Percentiles rank a stretch among this genome's conserved stretches.
Evolutionary conservation across 2,329 filamentous ascomycete species (phyloP).

Genomic region (Trichoderma simmonsii): DNA sequence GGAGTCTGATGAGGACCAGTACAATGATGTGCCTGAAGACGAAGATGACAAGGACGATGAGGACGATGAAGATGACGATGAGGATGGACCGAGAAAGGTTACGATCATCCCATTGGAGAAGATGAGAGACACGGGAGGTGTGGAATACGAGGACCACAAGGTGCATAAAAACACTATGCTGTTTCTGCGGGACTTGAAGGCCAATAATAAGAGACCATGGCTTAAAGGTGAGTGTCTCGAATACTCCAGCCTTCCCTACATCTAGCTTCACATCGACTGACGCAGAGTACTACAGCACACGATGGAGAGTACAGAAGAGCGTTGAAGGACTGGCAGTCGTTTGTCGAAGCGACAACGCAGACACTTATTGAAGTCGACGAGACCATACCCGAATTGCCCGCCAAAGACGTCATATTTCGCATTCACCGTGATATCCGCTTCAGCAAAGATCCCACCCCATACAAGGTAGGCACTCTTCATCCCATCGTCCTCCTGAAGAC

Average conservation of each 20-base stretch:
- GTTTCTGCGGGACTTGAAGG: conserved; percentile 57
- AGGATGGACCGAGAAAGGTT: conserved; percentile 35
- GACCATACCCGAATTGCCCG: conserved; percentile 80
- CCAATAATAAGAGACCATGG: conserved; percentile 58
- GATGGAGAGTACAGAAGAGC: conserved; percentile 76
- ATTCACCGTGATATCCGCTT: conserved; percentile 88
- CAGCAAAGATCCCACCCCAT: conserved; percentile 78
- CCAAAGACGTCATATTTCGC: conserved; percentile 82
- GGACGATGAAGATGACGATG: conserved; percentile 37
- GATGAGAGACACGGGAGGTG: conserved; percentile 33
- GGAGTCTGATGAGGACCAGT: conserved; percentile 24
- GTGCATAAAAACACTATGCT: conserved; percentile 57
- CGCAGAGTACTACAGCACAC: conserved; percentile 52
- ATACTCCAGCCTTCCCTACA: neutral
- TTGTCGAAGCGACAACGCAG: conserved; percentile 68
- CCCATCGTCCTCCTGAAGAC: neutral
- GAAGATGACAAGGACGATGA: conserved; percentile 25
- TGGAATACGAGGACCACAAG: conserved; percentile 49
- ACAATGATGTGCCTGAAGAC: conserved; percentile 25
- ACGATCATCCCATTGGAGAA: conserved; percentile 37
- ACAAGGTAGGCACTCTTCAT: conserved; percentile 60
- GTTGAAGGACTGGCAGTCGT: conserved; percentile 77
- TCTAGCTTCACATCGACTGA: neutral
- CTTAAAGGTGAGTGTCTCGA: conserved; percentile 48
- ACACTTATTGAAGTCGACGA: conserved; percentile 70